Conservation (phyloP, 805 yeast genomes). For the Candida sithepensis region DNA sequence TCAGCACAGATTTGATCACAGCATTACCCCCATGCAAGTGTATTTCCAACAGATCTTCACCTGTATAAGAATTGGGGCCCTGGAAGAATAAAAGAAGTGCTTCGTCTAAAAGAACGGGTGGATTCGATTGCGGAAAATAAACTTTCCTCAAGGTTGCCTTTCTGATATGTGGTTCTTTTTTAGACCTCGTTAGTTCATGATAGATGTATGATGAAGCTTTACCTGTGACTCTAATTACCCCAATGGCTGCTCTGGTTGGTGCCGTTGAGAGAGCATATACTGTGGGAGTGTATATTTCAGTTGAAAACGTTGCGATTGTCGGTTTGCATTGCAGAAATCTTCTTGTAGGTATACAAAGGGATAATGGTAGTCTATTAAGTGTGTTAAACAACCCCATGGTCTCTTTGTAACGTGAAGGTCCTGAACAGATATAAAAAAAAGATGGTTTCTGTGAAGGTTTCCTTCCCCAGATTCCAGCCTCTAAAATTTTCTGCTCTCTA, state of each 20-base stretch:
- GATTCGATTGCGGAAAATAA: conserved; percentile 36
- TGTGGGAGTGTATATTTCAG: conserved; percentile 45
- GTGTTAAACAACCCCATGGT: too few species aligned
- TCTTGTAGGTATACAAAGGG: too few species aligned
- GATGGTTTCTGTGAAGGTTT: background rate
- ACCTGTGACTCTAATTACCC: conserved; percentile 82
- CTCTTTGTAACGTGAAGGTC: too few species aligned
- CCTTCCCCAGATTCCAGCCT: background rate
- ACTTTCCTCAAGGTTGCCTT: conserved; percentile 57
- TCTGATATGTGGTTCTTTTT: conserved; percentile 43
- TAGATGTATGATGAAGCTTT: conserved; percentile 48
- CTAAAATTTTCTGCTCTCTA: background rate
- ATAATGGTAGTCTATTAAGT: too few species aligned
- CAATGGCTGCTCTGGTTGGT: conserved; percentile 79
- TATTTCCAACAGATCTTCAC: conserved; percentile 87
- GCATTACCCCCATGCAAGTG: conserved; percentile 95
- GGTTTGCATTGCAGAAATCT: background rate
- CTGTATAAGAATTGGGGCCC: conserved; percentile 81
- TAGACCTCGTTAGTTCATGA: conserved; percentile 41
- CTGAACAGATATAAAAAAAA: too few species aligned
- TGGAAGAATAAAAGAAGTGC: conserved; percentile 68
- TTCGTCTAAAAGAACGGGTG: conserved; percentile 57
- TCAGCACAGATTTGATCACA: conserved; percentile 63
- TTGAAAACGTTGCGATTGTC: conserved; percentile 1
- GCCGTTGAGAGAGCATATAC: conserved; percentile 89